Evolutionary conservation across 306 rosid species (phyloP).

Genomic region (Vicia villosa): DNA sequence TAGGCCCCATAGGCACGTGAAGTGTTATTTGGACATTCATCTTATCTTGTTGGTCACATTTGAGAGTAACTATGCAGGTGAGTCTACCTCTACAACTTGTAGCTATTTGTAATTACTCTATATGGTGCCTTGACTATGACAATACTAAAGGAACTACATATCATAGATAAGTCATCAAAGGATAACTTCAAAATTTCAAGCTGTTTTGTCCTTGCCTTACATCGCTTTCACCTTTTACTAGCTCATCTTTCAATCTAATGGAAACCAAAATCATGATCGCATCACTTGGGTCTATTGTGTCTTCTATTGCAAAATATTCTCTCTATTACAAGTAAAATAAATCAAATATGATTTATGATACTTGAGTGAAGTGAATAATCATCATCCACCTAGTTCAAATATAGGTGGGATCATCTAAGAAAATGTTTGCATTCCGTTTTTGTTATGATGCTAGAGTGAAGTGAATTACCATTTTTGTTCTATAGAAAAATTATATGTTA

Average conservation of each 20-base stretch:
- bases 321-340: too few relatives aligned
- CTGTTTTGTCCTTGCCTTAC: conserved; percentile 22
- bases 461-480: neutral
- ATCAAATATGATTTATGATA: too few relatives aligned
- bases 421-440: neutral
- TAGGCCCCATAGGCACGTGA: conserved; percentile 48
- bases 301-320: too few relatives aligned
- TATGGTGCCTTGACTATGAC: conserved; percentile 11
- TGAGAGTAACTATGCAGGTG: neutral
- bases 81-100: conserved; percentile 8
- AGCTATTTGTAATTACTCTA: neutral
- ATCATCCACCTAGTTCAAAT: neutral
- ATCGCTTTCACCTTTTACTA: neutral
- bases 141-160: conserved; percentile 11
- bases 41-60: conserved; percentile 37
- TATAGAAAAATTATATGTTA: too few relatives aligned
- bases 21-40: neutral
- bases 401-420: neutral
- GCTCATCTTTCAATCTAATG: neutral
- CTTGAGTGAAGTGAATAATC: too few relatives aligned
- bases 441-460: neutral
- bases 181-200: conserved; percentile 16
- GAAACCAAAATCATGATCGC: too few relatives aligned
- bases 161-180: conserved; percentile 5
- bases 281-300: too few relatives aligned